Conservation (phyloP, 2,329 filamentous ascomycete genomes). For the Trichoderma sp. region DNA sequence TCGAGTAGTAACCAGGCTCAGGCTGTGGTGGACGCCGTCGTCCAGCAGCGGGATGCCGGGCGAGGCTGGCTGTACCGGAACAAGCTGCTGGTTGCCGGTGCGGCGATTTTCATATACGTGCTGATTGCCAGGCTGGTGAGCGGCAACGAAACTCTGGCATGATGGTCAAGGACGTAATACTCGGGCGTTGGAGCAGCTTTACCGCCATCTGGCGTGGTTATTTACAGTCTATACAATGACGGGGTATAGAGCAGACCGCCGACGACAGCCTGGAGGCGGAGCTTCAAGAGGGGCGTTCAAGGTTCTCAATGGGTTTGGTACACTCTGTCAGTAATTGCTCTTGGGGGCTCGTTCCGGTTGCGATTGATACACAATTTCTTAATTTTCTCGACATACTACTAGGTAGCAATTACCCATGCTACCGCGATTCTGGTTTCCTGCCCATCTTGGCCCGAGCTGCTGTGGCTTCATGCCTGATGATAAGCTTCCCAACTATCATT, state of each 20-base stretch:
- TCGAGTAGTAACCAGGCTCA: conserved; percentile 65
- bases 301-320: conserved; percentile 6
- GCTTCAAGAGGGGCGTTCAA: conserved; percentile 8
- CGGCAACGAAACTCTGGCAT: conserved; percentile 40
- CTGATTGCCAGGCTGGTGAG: conserved; percentile 75
- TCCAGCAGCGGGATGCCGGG: conserved; percentile 75
- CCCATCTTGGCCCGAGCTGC: no score
- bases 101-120: conserved; percentile 78
- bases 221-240: background rate
- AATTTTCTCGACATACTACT: no score
- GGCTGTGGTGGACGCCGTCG: conserved; percentile 75
- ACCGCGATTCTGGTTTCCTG: no score
- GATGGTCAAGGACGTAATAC: background rate
- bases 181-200: background rate
- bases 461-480: no score
- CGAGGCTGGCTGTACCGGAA: conserved; percentile 81
- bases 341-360: background rate
- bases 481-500: background rate
- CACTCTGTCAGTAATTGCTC: conserved; percentile 1
- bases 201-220: background rate
- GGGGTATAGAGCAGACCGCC: background rate
- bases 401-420: no score
- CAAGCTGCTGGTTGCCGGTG: conserved; percentile 73
- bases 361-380: background rate
- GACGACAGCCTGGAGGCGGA: background rate